Evolutionary conservation across 2,329 filamentous ascomycete species (phyloP).

Genomic region (Graphiopsis chlorocephala): DNA sequence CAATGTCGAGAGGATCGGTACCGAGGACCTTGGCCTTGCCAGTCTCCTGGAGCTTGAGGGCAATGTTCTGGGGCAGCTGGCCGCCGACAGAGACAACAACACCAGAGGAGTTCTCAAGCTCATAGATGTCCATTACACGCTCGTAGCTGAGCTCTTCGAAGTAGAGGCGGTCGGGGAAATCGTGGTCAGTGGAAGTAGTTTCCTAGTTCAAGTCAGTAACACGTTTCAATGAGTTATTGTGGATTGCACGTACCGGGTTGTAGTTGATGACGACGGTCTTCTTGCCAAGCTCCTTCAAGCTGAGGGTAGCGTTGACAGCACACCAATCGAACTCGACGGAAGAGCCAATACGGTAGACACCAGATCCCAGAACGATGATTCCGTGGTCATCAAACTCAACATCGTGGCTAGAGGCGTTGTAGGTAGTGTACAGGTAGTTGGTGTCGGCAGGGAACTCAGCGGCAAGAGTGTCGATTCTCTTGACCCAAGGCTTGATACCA

Average conservation of each 20-base stretch:
- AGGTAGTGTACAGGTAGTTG: conserved; percentile 96
- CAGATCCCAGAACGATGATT: conserved; percentile 82
- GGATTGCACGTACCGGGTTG: background rate
- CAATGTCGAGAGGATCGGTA: conserved; percentile 89
- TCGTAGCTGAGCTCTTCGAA: conserved; percentile 97
- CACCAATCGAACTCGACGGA: conserved; percentile 99
- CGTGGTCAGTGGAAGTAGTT: conserved; percentile 67
- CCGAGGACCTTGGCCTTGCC: conserved; percentile 89
- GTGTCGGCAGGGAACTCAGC: conserved; percentile 94
- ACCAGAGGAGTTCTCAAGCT: conserved; percentile 78
- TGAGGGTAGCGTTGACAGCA: conserved; percentile 83
- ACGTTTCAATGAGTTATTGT: too few species aligned
- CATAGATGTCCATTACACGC: conserved; percentile 98
- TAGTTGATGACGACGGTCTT: conserved; percentile 96
- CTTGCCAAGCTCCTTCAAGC: conserved; percentile 80
- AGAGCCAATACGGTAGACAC: conserved; percentile 95
- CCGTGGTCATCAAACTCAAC: conserved; percentile 92
- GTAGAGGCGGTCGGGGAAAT: conserved; percentile 86
- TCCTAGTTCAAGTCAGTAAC: background rate
- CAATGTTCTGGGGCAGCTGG: conserved; percentile 96
- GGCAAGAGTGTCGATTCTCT: conserved; percentile 96
- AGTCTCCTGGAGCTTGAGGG: conserved; percentile 85
- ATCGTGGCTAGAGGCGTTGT: conserved; percentile 92
- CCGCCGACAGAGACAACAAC: conserved; percentile 95
- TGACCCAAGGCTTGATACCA: conserved; percentile 91